Conservation (phyloP, 495 filamentous ascomycete genomes). For the Amphirosellinia nigrospora region DNA sequence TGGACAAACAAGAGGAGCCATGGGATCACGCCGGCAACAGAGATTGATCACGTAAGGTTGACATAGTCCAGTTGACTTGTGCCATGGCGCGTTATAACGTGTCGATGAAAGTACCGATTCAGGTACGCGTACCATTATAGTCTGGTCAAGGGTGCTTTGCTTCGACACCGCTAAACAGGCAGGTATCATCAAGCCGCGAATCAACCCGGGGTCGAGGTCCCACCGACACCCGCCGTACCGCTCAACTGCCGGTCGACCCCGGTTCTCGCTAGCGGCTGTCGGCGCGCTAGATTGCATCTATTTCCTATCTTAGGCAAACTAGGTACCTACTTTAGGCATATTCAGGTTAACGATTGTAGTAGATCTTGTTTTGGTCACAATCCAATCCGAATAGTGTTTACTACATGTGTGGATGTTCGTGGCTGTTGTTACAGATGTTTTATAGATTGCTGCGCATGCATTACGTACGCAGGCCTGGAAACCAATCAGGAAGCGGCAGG, state of each 20-base stretch:
- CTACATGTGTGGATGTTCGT: background rate
- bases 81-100: background rate
- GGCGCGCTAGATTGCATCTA: slow-evolving; percentile 8
- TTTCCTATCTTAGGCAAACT: too few species aligned
- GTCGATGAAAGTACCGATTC: background rate
- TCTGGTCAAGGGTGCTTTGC: background rate
- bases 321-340: background rate
- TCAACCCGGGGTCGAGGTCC: slow-evolving; percentile 15
- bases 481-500: slow-evolving; percentile 16
- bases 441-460: background rate
- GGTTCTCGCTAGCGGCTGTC: slow-evolving; percentile 23
- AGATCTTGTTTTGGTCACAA: background rate
- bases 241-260: slow-evolving; percentile 22
- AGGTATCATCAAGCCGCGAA: background rate
- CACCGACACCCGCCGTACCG: slow-evolving; percentile 25
- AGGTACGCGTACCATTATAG: background rate
- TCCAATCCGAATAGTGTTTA: background rate
- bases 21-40: background rate
- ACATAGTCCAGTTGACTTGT: background rate
- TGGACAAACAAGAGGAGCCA: background rate
- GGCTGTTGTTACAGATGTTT: background rate
- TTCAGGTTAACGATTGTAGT: background rate
- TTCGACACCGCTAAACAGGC: background rate
- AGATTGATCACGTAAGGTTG: background rate
- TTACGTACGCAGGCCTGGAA: slow-evolving; percentile 3